phyloP scores from a whole-genome alignment of 2,329 filamentous ascomycete genomes.

The Fusarium fracticaudum region DNA sequence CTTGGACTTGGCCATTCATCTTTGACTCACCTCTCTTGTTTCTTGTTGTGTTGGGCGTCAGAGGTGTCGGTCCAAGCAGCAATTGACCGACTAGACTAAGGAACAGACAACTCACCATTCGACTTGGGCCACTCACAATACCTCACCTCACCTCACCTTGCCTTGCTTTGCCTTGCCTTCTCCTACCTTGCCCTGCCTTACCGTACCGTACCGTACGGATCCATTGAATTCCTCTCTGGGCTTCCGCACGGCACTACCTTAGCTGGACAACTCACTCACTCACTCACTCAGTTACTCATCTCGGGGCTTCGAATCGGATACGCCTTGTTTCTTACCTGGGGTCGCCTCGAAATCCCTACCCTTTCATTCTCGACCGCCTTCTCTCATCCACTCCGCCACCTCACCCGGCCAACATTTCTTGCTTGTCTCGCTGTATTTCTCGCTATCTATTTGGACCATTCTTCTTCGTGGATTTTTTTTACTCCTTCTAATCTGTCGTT shows the following conservation, averaged over 20 bases:
- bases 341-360: conserved; percentile 31
- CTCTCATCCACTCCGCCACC: conserved; percentile 37
- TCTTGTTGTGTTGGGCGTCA: conserved; percentile 30
- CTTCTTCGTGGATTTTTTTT: conserved; percentile 8
- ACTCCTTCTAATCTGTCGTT: conserved; percentile 21
- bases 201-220: neutral
- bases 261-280: conserved; percentile 17
- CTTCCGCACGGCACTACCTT: conserved; percentile 15
- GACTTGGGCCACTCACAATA: conserved; percentile 19
- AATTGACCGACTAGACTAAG: conserved; percentile 36
- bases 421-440: conserved; percentile 20
- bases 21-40: neutral
- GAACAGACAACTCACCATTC: conserved; percentile 31
- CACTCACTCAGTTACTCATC: conserved; percentile 21
- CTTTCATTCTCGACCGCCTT: conserved; percentile 37
- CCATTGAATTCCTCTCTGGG: conserved; percentile 12
- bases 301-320: conserved; percentile 29
- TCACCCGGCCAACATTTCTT: conserved; percentile 25
- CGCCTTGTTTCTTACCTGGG: conserved; percentile 29
- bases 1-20: conserved; percentile 10
- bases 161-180: neutral
- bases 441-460: conserved; percentile 7
- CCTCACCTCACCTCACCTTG: neutral
- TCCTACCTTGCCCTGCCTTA: neutral
- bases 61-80: conserved; percentile 13